Conservation (phyloP, 495 filamentous ascomycete species). For the Chlorociboria aeruginascens region DNA sequence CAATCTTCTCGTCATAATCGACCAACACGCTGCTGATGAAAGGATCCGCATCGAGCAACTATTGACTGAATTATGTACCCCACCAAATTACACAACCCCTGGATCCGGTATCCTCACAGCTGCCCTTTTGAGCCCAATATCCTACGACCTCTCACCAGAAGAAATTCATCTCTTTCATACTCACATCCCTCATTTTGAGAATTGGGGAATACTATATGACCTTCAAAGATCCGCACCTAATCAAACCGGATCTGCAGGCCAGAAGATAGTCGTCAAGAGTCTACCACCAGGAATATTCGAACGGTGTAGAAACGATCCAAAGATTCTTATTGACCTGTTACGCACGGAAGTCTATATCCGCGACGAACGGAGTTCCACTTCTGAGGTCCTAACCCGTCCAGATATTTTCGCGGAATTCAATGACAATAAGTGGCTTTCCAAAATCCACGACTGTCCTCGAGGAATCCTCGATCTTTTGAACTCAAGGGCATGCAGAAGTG, state of each 20-base stretch:
- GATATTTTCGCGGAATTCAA: neutral
- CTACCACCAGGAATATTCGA: conserved; percentile 64
- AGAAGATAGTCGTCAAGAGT: conserved; percentile 34
- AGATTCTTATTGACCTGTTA: conserved; percentile 55
- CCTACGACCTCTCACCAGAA: conserved; percentile 44
- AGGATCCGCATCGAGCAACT: conserved; percentile 69
- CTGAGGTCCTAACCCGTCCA: neutral
- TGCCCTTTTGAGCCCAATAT: conserved; percentile 37
- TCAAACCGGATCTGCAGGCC: neutral
- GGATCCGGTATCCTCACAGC: conserved; percentile 38
- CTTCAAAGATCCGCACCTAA: conserved; percentile 10
- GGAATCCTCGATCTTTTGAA: conserved; percentile 82
- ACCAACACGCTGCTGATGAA: conserved; percentile 94
- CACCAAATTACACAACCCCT: conserved; percentile 28
- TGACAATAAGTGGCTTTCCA: conserved; percentile 8
- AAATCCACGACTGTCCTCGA: conserved; percentile 54
- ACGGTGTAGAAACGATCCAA: conserved; percentile 59
- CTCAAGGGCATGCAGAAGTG: conserved; percentile 77
- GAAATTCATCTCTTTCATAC: conserved; percentile 46
- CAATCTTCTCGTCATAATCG: conserved; percentile 62
- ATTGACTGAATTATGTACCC: conserved; percentile 36
- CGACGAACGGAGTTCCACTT: conserved; percentile 21
- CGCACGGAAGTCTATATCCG: conserved; percentile 60
- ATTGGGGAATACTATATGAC: conserved; percentile 64
- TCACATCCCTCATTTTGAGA: conserved; percentile 42